Percentiles rank a stretch among this genome's conserved stretches.
phyloP scores from a whole-genome alignment of 495 filamentous ascomycete genomes.

The Xylaria cubensis region DNA sequence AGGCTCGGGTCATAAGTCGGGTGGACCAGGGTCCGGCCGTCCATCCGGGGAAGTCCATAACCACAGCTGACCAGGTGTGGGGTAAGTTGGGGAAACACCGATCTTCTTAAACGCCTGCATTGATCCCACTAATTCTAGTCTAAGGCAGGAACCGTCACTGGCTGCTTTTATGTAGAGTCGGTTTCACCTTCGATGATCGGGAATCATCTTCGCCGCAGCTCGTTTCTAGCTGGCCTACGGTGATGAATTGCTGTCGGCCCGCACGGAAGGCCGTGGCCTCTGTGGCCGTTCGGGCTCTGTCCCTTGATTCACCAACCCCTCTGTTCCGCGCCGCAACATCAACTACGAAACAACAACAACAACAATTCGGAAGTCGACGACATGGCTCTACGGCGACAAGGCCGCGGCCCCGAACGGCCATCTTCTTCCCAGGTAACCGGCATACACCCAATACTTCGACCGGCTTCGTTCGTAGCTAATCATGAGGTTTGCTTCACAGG shows the following conservation, averaged over 20 bases:
- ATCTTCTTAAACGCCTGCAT: not conserved
- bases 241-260: slow-evolving; percentile 37
- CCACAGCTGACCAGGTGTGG: slow-evolving; percentile 3
- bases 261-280: slow-evolving; percentile 23
- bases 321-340: slow-evolving; percentile 13
- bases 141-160: not conserved
- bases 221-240: slow-evolving; percentile 37
- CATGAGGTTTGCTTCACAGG: slow-evolving; percentile 56
- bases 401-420: slow-evolving; percentile 68
- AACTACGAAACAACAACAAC: slow-evolving; percentile 2
- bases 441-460: not conserved
- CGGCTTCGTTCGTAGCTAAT: slow-evolving; percentile 6
- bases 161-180: not conserved
- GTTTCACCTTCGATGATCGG: slow-evolving; percentile 31
- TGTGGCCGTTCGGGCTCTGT: slow-evolving; percentile 5
- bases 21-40: slow-evolving; percentile 10
- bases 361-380: slow-evolving; percentile 9
- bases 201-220: slow-evolving; percentile 32
- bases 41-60: not conserved
- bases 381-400: slow-evolving; percentile 35
- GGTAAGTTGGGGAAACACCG: slow-evolving; percentile 12
- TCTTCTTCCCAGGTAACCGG: slow-evolving; percentile 81
- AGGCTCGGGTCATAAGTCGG: slow-evolving; percentile 6
- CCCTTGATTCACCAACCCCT: not conserved
- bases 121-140: not conserved